phyloP scores from a whole-genome alignment of 805 yeast genomes.

The Cyberlindnera galapagoensis region DNA sequence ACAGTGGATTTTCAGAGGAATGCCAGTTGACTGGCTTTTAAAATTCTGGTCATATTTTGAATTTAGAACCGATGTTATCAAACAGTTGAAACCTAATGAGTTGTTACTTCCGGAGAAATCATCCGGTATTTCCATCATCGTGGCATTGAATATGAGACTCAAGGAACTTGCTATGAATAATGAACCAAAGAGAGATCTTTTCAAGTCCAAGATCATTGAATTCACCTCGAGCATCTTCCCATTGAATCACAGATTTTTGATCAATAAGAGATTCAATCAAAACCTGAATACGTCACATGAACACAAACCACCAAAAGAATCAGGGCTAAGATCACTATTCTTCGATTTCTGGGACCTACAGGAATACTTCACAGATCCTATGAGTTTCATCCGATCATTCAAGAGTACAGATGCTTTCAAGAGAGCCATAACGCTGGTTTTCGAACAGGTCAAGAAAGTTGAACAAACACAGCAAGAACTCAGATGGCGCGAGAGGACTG shows the following conservation, averaged over 20 bases:
- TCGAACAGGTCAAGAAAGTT: constrained; percentile 1
- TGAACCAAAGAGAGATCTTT: constrained; percentile 15
- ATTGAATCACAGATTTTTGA: constrained; percentile 5
- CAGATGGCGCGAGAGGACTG: too few relatives aligned
- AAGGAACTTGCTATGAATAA: constrained; percentile 7
- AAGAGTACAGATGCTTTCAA: background rate
- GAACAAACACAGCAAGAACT: background rate
- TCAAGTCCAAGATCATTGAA: constrained; percentile 14
- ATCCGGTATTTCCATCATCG: constrained; percentile 10
- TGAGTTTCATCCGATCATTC: background rate
- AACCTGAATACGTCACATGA: constrained; percentile 13
- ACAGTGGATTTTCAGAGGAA: constrained; percentile 4
- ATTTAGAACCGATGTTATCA: constrained; percentile 5
- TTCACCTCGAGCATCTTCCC: constrained; percentile 15
- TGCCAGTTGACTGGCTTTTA: constrained; percentile 13
- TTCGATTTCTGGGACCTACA: constrained; percentile 18
- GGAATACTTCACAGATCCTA: constrained; percentile 15
- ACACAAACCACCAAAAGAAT: background rate
- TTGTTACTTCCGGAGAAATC: constrained; percentile 6
- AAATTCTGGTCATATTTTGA: constrained; percentile 20
- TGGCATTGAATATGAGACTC: constrained; percentile 13
- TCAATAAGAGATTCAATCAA: constrained; percentile 12
- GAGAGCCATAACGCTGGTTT: background rate
- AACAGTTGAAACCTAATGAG: constrained; percentile 2
- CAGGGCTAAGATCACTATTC: constrained; percentile 1